Evolutionary conservation across 169 alveolate species (phyloP).

Genomic region (Cryptosporidium andersoni): DNA sequence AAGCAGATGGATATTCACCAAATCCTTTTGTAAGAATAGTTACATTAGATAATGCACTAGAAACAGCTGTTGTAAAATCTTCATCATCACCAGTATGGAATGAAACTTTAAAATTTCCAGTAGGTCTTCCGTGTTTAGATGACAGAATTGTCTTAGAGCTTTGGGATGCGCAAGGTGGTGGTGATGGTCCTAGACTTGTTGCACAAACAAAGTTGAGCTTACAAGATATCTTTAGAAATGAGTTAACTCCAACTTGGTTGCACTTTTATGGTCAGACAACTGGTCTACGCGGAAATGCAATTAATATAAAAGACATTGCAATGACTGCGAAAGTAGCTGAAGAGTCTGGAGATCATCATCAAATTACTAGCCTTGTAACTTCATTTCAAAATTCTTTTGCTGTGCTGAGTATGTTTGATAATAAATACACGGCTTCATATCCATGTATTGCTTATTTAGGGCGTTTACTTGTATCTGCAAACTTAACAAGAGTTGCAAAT

Average conservation of each 20-base stretch:
- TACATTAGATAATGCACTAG: constrained; percentile 48
- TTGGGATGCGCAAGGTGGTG: constrained; percentile 71
- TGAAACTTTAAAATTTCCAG: constrained; percentile 70
- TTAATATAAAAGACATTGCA: constrained; percentile 45
- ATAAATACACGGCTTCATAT: constrained; percentile 20
- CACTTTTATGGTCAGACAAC: constrained; percentile 70
- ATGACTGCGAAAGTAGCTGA: constrained; percentile 25
- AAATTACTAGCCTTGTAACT: constrained; percentile 1
- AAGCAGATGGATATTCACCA: constrained; percentile 66
- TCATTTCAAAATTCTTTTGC: constrained; percentile 22
- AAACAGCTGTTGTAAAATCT: constrained; percentile 46
- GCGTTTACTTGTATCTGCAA: constrained; percentile 63
- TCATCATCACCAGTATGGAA: constrained; percentile 70
- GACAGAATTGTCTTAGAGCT: constrained; percentile 61
- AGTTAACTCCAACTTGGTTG: constrained; percentile 63
- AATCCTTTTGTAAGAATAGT: constrained; percentile 66
- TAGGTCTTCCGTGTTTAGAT: constrained; percentile 66
- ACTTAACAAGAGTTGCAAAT: constrained; percentile 63
- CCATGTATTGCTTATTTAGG: constrained; percentile 70
- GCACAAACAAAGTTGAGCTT: constrained; percentile 67
- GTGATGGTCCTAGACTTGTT: constrained; percentile 71
- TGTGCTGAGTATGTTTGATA: constrained; percentile 61
- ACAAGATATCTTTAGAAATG: constrained; percentile 52
- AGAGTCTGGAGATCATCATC: constrained; percentile 3
- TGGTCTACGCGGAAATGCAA: constrained; percentile 63